phyloP scores from a whole-genome alignment of 495 filamentous ascomycete genomes.

The Neurospora intermedia region DNA sequence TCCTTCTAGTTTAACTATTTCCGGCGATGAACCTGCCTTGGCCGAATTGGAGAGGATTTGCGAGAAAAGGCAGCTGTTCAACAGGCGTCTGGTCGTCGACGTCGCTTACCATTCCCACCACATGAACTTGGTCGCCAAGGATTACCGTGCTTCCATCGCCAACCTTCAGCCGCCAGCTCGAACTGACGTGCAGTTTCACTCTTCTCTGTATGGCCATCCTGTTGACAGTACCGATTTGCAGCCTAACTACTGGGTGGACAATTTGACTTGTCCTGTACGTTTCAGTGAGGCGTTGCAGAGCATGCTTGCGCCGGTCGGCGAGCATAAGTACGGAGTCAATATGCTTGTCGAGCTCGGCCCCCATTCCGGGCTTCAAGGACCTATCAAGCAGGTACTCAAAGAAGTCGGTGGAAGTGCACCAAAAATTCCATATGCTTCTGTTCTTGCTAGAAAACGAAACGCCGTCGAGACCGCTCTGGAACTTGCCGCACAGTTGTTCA shows the following conservation, averaged over 20 bases:
- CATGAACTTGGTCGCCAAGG: constrained; percentile 40
- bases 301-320: constrained; percentile 26
- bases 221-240: constrained; percentile 23
- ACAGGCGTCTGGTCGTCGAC: constrained; percentile 44
- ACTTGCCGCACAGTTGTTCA: constrained; percentile 32
- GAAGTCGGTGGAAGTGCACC: constrained; percentile 22
- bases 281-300: constrained; percentile 28
- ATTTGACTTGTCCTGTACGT: constrained; percentile 30
- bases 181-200: constrained; percentile 30
- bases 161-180: constrained; percentile 21
- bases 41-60: constrained; percentile 37
- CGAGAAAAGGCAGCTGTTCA: constrained; percentile 38
- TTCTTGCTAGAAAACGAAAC: constrained; percentile 29
- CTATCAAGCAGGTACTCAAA: constrained; percentile 44
- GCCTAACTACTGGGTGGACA: constrained; percentile 38
- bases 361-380: constrained; percentile 48
- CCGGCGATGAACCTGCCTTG: constrained; percentile 41
- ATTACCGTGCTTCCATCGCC: constrained; percentile 25
- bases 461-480: constrained; percentile 34
- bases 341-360: constrained; percentile 53
- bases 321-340: constrained; percentile 28
- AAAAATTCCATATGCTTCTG: constrained; percentile 22
- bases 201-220: constrained; percentile 22
- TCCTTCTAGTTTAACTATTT: constrained; percentile 49
- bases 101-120: constrained; percentile 56